Evolutionary conservation across 805 yeast species (phyloP), one percentile per base, ranked within the genome.

Genomic region (Myxozyma nipponensis): DNA sequence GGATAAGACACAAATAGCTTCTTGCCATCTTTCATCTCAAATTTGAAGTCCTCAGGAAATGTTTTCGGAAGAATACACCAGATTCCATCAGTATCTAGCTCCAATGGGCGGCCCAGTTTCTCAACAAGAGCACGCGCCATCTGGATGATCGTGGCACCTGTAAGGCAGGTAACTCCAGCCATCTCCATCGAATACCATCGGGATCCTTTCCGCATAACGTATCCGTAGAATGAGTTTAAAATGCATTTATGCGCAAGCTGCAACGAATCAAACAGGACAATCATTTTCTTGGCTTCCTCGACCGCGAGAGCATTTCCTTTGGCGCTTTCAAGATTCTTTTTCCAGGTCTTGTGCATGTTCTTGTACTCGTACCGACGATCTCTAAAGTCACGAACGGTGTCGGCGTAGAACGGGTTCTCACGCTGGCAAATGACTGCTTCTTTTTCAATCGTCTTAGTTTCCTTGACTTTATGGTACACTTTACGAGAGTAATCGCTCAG

Each of bases 171-270:
- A 18, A 93, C 93, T 56, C 99, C 99, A 0, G 98, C 99, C 98
- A 95, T 93, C 68, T 93, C 98, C 93, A 93, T 89, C 0, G 98
- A 93, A 63, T 90, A 93, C 99, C 99, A 93, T 53, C 99, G 77
- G 0, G 98, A 93, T 36, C 98, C 99, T 63, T 93, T 93, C 69
- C 99, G 79, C 98, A 93, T 93, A 13, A 93, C 98, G 63, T 93
- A 93, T 44, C 99, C 99, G 63, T 93, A 93, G 66, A 93, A 93
- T 0, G 98, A 91, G 64, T 93, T 93, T 62, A 93, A 75, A 70
- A 93, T 93, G 64, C 91, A 97, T 64, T 93, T 93, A 67, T 93
- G 98, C 0, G 98, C 98, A 58, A 93, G 75, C 69, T 93, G 99
- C 61, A 93, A 72, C 1, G 98, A 91, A 65, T 93, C 98, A 66